phyloP scores from a whole-genome alignment of 2,329 filamentous ascomycete species.

The Lasiodiplodia sp. region DNA sequence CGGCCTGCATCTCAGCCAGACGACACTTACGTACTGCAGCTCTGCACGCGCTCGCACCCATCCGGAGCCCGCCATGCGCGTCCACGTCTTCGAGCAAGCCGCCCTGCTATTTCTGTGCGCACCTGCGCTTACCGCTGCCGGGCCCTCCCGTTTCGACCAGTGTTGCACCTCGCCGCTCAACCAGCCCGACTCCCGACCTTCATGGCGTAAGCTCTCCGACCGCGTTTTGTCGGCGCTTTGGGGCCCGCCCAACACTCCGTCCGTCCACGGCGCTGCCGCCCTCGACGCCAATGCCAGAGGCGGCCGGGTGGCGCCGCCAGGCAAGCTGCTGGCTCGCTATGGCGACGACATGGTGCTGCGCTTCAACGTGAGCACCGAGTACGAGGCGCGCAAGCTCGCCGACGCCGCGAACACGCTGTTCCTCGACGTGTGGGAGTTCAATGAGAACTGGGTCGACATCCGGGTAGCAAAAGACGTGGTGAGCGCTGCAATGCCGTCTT shows the following conservation, averaged over 20 bases:
- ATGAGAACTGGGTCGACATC: slow-evolving; percentile 83
- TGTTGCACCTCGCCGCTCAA: slow-evolving; percentile 28
- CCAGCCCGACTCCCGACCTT: slow-evolving; percentile 34
- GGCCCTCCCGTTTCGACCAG: slow-evolving; percentile 40
- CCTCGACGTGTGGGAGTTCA: slow-evolving; percentile 90
- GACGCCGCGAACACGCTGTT: slow-evolving; percentile 77
- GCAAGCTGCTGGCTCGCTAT: slow-evolving; percentile 61
- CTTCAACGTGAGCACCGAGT: slow-evolving; percentile 76
- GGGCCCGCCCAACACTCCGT: slow-evolving; percentile 1
- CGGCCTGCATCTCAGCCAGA: background rate
- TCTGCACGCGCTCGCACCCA: slow-evolving; percentile 15
- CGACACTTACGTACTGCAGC: slow-evolving; percentile 26
- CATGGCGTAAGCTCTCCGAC: slow-evolving; percentile 50
- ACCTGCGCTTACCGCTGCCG: slow-evolving; percentile 40
- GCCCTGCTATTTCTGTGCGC: slow-evolving; percentile 41
- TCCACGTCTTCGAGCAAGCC: slow-evolving; percentile 37
- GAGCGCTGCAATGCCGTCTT: slow-evolving; percentile 39
- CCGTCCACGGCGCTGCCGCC: background rate
- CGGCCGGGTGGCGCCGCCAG: slow-evolving; percentile 31
- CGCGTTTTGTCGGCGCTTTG: slow-evolving; percentile 38
- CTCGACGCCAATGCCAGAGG: slow-evolving; percentile 10
- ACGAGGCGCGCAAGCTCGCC: slow-evolving; percentile 75
- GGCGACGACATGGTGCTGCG: slow-evolving; percentile 85
- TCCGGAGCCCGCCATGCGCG: slow-evolving; percentile 20
- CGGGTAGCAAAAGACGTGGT: slow-evolving; percentile 78